phyloP scores from a whole-genome alignment of 1,284 basidiomycete genomes.

The Sporisorium scitamineum region DNA sequence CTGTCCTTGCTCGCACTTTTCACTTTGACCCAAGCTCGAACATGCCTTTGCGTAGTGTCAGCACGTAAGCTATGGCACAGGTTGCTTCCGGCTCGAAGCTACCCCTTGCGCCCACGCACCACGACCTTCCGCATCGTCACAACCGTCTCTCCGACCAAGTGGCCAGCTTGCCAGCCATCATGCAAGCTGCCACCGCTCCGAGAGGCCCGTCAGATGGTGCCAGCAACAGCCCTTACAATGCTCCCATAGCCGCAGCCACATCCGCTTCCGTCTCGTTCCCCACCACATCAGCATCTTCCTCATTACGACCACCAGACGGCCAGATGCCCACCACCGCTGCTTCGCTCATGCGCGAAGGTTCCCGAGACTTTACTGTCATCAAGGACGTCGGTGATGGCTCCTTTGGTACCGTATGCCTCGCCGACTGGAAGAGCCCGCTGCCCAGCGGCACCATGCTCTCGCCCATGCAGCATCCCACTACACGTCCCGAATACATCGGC shows the following conservation, averaged over 20 bases:
- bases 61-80: constrained; percentile 45
- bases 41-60: constrained; percentile 28
- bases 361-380: constrained; percentile 65
- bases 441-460: constrained; percentile 67
- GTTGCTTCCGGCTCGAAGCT: constrained; percentile 38
- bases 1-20: not conserved
- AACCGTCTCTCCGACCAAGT: constrained; percentile 16
- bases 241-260: not conserved
- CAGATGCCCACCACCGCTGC: constrained; percentile 61
- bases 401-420: constrained; percentile 95
- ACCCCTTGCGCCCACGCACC: constrained; percentile 23
- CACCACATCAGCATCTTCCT: constrained; percentile 4
- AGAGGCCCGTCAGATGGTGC: constrained; percentile 14
- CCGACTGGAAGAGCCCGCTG: constrained; percentile 97
- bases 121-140: constrained; percentile 24
- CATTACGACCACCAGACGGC: constrained; percentile 30
- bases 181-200: constrained; percentile 15
- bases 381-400: constrained; percentile 66
- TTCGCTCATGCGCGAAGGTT: constrained; percentile 61
- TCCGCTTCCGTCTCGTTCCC: constrained; percentile 1
- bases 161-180: constrained; percentile 15
- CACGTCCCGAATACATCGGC: constrained; percentile 91
- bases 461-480: constrained; percentile 72
- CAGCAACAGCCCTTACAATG: constrained; percentile 3
- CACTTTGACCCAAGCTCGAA: constrained; percentile 11